Base-by-base conservation (phyloP, 202 grass and related monocot species). In the Panicum virgatum region DNA sequence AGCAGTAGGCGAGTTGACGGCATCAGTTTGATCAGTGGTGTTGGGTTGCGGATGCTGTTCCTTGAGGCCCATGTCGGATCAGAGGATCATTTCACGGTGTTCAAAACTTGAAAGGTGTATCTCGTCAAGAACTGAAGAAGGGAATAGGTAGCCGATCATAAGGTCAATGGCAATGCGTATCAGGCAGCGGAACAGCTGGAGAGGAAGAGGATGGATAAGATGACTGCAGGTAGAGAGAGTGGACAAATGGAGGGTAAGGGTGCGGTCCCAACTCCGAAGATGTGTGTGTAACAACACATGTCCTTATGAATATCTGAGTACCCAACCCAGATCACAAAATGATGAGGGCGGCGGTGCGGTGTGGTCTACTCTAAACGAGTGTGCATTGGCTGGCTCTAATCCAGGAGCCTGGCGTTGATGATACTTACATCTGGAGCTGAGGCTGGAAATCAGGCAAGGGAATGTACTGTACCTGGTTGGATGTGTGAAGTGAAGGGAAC, bases 11-110 rank as follows among this genome's bases (percentile, higher is more conserved):
- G 80, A 78, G 69, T 78, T 63, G 20, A 25, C 44, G 22, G 73
- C 85, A 76, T 59, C 23, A 4, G 51, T 50, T 60, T 50, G 64
- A 18, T 44, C 46, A 12, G 26, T 62, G 18, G 58, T 46, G 45
- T 76, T 82, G 8, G 29, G 34, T 56, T 90, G 76, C 52, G 46
- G 84, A 57, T 66, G 48, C 71, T 91, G 80, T 52, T 89, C 88
- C 83, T 89, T 87, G 42, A 86, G 69, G 62, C 57, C 52, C 92
- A 95, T 91, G n/a, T 27, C 9, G 54, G 48, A 68, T 70, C 37
- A 67, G 40, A 59, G 19, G 76, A 66, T 18, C 60, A 50, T 36
- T 3, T 18, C 20, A 30, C 1, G 58, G 51, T 37, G 26, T 12
- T 14, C 34, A 13, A 80, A 44, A 34, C n/a, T n/a, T n/a, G n/a